Percentiles rank a stretch among this genome's conserved stretches.
Evolutionary conservation across 805 yeast genomes (phyloP).

Genomic region (Metschnikowia anglica): DNA sequence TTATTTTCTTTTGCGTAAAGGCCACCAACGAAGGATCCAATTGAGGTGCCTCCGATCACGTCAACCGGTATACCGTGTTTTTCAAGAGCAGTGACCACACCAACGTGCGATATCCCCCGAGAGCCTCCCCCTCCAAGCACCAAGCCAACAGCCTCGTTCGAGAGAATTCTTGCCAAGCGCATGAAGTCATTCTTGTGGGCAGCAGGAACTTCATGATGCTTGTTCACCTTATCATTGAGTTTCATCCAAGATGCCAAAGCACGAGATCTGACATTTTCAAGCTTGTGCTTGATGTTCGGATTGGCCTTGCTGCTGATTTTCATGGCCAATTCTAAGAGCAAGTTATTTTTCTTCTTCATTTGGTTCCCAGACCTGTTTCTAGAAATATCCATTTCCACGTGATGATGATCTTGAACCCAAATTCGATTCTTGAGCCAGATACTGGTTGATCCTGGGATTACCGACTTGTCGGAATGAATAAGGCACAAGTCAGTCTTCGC

Average conservation of each 20-base stretch:
- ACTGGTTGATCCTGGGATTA: conserved; percentile 80
- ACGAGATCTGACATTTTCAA: conserved; percentile 34
- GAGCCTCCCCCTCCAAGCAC: conserved; percentile 99
- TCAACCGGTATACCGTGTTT: conserved; percentile 93
- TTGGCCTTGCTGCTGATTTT: conserved; percentile 34
- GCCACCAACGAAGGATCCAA: conserved; percentile 95
- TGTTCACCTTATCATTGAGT: conserved; percentile 24
- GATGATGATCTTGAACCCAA: conserved; percentile 95
- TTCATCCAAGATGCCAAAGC: conserved; percentile 30
- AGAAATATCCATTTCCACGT: conserved; percentile 64
- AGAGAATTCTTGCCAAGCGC: conserved; percentile 81
- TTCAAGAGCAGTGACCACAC: conserved; percentile 86
- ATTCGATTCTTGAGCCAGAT: conserved; percentile 80
- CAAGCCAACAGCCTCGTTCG: conserved; percentile 91
- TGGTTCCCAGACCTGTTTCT: conserved; percentile 22
- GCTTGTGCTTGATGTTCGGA: conserved; percentile 31
- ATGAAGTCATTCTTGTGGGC: conserved; percentile 66
- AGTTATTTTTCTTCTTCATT: conserved; percentile 21
- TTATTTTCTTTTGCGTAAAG: conserved; percentile 91
- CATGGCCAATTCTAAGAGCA: conserved; percentile 38
- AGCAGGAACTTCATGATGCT: conserved; percentile 20
- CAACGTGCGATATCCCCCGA: conserved; percentile 88
- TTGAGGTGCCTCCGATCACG: conserved; percentile 93
- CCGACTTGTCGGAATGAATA: conserved; percentile 78
- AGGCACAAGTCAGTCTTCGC: conserved; percentile 86